These are phyloP conservation scores for Agastache rugosa DNA, from an alignment of 257 asterid genomes.

Conservation along the genomic window DNA sequence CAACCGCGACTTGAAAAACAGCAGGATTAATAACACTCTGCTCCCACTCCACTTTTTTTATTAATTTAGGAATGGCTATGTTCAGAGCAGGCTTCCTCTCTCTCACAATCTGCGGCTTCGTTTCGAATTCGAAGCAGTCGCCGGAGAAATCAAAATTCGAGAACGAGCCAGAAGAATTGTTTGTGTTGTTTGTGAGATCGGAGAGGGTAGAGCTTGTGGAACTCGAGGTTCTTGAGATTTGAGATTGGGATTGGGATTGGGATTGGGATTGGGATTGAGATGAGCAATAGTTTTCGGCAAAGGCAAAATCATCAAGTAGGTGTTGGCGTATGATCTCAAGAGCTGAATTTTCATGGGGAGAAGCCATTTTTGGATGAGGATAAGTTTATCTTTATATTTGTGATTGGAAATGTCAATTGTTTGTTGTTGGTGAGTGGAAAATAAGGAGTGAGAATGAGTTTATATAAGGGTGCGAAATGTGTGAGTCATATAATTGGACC, in stretches of 20 bases:
- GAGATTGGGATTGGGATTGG: slow-evolving; percentile 31
- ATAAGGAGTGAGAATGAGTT: slow-evolving; percentile 41
- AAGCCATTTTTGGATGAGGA: slow-evolving; percentile 46
- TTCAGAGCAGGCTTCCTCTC: slow-evolving; percentile 67
- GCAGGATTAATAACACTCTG: background rate
- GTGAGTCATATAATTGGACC: background rate
- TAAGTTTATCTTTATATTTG: background rate
- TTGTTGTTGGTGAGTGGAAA: slow-evolving; percentile 50
- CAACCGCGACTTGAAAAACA: background rate
- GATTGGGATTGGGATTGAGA: slow-evolving; percentile 41
- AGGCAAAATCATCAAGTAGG: slow-evolving; percentile 68
- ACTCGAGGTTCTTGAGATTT: slow-evolving; percentile 54
- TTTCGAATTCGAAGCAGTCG: slow-evolving; percentile 43
- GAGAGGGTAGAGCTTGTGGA: slow-evolving; percentile 40
- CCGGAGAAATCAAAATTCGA: slow-evolving; percentile 1
- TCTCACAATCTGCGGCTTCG: slow-evolving; percentile 36
- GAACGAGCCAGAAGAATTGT: background rate
- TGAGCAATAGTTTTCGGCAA: slow-evolving; percentile 49
- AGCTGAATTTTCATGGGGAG: slow-evolving; percentile 55
- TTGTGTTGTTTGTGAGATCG: slow-evolving; percentile 34
- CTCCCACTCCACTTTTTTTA: slow-evolving; percentile 22
- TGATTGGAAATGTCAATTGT: background rate
- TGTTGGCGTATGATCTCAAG: slow-evolving; percentile 77
- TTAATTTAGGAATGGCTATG: slow-evolving; percentile 56
- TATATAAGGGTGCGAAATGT: slow-evolving; percentile 39